These are phyloP conservation scores for Backusella circina DNA, from an alignment of 192 early-diverging fungal genomes.

Conservation along the genomic window DNA sequence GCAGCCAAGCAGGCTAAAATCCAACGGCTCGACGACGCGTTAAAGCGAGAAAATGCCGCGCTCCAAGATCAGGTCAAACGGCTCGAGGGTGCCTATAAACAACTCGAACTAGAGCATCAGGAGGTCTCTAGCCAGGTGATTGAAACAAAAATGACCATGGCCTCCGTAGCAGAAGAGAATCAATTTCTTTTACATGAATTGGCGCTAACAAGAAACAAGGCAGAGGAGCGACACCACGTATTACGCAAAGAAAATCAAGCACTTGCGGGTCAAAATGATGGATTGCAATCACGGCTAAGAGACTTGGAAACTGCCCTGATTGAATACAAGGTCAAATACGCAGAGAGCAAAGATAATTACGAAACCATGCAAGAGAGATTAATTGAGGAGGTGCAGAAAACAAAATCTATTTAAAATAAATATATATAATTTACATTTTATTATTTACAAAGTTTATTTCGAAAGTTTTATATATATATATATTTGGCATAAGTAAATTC, in stretches of 20 bases:
- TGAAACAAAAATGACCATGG: slow-evolving; percentile 52
- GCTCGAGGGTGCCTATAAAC: slow-evolving; percentile 60
- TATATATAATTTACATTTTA: not conserved
- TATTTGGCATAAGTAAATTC: not conserved
- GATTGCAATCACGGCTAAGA: slow-evolving; percentile 51
- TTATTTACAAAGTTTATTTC: not conserved
- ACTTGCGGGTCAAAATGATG: slow-evolving; percentile 56
- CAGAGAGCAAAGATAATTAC: slow-evolving; percentile 74
- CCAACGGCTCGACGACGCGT: slow-evolving; percentile 48
- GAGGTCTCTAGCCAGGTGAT: slow-evolving; percentile 67
- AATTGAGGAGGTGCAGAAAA: slow-evolving; percentile 52
- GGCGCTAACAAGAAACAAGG: slow-evolving; percentile 59
- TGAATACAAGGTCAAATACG: slow-evolving; percentile 68
- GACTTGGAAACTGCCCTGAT: slow-evolving; percentile 60
- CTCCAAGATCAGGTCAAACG: slow-evolving; percentile 55
- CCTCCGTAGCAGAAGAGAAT: slow-evolving; percentile 48
- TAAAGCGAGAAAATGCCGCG: slow-evolving; percentile 61
- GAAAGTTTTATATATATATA: not conserved
- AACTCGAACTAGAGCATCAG: slow-evolving; percentile 71
- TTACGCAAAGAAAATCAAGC: not conserved
- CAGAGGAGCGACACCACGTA: slow-evolving; percentile 51
- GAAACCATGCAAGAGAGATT: slow-evolving; percentile 61
- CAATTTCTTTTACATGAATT: slow-evolving; percentile 51
- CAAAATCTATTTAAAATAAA: not conserved
- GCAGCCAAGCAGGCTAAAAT: slow-evolving; percentile 65